Evolutionary conservation across 768 basidiomycete genomes (phyloP).

Genomic region (Pleurotus platypus): DNA sequence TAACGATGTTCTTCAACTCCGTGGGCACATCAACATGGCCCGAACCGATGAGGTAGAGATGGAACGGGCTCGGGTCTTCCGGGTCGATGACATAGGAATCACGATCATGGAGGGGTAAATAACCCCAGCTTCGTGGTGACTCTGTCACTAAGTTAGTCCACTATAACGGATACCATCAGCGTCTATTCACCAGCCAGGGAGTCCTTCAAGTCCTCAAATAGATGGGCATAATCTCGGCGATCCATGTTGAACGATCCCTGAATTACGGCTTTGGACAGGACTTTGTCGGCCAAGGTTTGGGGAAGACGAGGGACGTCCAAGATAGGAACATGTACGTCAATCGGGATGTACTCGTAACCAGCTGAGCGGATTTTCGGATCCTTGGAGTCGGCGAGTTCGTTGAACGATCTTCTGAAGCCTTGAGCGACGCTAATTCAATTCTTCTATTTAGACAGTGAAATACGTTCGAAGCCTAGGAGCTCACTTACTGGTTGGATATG

Average conservation of each 20-base stretch:
- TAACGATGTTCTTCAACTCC: conserved; percentile 34
- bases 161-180: background rate
- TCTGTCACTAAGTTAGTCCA: conserved; percentile 15
- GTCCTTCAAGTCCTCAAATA: conserved; percentile 28
- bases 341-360: conserved; percentile 29
- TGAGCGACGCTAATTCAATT: conserved; percentile 21
- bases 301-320: conserved; percentile 26
- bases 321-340: conserved; percentile 33
- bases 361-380: conserved; percentile 23
- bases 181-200: conserved; percentile 25
- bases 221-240: conserved; percentile 30
- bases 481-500: conserved; percentile 36
- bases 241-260: conserved; percentile 32
- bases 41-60: conserved; percentile 28
- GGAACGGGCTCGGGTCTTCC: conserved; percentile 24
- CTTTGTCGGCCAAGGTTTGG: conserved; percentile 13
- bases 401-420: conserved; percentile 26
- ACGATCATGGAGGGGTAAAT: conserved; percentile 23
- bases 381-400: conserved; percentile 25
- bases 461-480: background rate
- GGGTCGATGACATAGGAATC: conserved; percentile 18
- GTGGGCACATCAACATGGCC: conserved; percentile 29
- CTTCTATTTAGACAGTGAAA: background rate
- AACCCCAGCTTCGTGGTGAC: conserved; percentile 32
- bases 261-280: conserved; percentile 36